Base-by-base conservation (phyloP, 1,284 basidiomycete genomes). In the Bondarzewia mesenterica region DNA sequence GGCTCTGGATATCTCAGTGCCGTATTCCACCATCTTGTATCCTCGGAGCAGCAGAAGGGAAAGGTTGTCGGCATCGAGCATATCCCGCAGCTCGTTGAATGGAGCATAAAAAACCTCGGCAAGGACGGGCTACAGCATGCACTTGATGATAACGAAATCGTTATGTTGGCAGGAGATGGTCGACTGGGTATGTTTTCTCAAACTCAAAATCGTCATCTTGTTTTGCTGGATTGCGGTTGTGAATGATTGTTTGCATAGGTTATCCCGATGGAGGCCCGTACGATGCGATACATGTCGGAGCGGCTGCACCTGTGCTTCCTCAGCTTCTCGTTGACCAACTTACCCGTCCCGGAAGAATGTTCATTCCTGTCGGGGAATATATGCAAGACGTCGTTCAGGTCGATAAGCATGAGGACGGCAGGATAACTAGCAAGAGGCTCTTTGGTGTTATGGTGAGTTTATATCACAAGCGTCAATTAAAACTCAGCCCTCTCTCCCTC, bases 221-320 rank as follows among this genome's bases (percentile, higher is more conserved):
- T n/a, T n/a, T n/a, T n/a, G n/a, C n/a, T n/a, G n/a, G n/a, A n/a
- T n/a, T n/a, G n/a, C n/a, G n/a, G n/a, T n/a, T n/a, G n/a, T n/a
- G n/a, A n/a, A n/a, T n/a, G n/a, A n/a, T n/a, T n/a, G n/a, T n/a
- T n/a, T n/a, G n/a, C n/a, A n/a, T 42, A 54, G 56, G 56, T 10
- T 56, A 51, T 25, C 42, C 49, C 5, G 42, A 53, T 25, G 55
- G 55, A 21, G 54, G 54, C 20, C 91, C 90, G 0, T 96, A 86
- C 62, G 79, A 90, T 55, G 87, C 82, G 0, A 98, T 98, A 42
- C 95, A 99, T 58, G 95, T 98, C 18, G 95, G 95, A 4, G 95
- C 95, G 0, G 93, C 94, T 0, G 85, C 93, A 0, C 85, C 89
- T 0, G 72, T 61, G 0, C 67, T 93, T n/a, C 93, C 93, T 0